Base-by-base conservation (phyloP, 1,139 yeast species). In the Blastobotrys apis region DNA sequence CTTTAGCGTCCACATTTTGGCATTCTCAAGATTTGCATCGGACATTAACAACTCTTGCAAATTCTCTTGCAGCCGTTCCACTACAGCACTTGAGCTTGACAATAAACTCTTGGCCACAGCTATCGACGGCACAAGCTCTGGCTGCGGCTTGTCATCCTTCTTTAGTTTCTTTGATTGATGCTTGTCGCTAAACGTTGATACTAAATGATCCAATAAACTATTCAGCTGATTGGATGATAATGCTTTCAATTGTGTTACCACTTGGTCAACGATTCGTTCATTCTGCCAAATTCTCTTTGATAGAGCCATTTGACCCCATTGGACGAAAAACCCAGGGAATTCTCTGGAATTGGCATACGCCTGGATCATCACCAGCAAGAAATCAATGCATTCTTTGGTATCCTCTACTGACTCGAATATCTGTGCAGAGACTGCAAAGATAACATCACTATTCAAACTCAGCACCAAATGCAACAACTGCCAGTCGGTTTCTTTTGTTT, bases 291-390 rank as follows among this genome's bases (percentile, higher is more conserved):
- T 37, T 9, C 47, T 41, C 9, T 35, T 38, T 10, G 42, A 33
- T 10, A 20, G 13, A 12, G 48, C 19, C 23, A 65, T 1, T 54
- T 44, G 43, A 12, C 66, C 63, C 82, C 84, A 81, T 12, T 70
- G 59, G 0, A 64, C 60, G 40, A 78, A 67, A 52, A 83, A 82
- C 3, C 63, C 61, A 8, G 63, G 64, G 35, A 79, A 66, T 44
- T 81, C 87, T 66, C 94, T 75, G 5, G 81, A 39, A 15, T 50
- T 45, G 4, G 51, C 35, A 30, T 46, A 48, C 17, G 50, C 81
- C 52, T 69, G 74, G 4, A 72, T 66, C 55, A 72, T 75, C 9
- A 32, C 37, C 12, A 38, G 27, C 20, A 39, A 39, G 16, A 50
- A 36, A 10, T 30, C 39, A 12, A 41, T 31, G 30, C 47, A 35